Percentiles rank a stretch among this genome's conserved stretches.
Conservation (phyloP, 352 stramenopile genomes). For the Blastocystis sp. region DNA sequence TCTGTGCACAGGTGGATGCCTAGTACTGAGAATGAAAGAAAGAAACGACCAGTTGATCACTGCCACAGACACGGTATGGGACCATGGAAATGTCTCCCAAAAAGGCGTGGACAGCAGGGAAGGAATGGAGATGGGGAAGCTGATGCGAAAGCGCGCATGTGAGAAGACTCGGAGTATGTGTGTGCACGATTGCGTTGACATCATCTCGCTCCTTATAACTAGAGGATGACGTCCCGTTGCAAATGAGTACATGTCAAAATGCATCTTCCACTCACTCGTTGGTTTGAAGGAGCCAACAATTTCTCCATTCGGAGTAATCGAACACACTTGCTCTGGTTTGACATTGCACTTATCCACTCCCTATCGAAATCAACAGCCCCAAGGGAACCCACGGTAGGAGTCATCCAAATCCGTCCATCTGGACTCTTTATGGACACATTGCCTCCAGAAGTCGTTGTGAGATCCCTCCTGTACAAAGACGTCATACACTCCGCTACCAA, state of each 20-base stretch:
- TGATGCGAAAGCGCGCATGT: constrained; percentile 49
- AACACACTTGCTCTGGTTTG: constrained; percentile 21
- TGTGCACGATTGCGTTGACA: constrained; percentile 53
- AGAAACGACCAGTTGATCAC: not conserved
- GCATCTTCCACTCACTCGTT: constrained; percentile 65
- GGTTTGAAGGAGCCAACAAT: constrained; percentile 46
- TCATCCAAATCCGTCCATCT: constrained; percentile 32
- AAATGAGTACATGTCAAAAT: constrained; percentile 45
- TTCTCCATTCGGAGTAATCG: constrained; percentile 23
- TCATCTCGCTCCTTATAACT: constrained; percentile 27
- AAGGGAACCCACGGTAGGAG: not conserved
- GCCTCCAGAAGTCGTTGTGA: constrained; percentile 62
- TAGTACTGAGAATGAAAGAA: not conserved
- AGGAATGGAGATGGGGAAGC: not conserved
- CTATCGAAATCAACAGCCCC: not conserved
- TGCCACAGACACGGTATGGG: constrained; percentile 53
- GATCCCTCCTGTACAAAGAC: constrained; percentile 33
- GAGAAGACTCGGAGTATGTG: constrained; percentile 44
- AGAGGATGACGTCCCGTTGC: not conserved
- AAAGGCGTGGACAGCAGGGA: not conserved
- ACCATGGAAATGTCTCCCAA: constrained; percentile 36
- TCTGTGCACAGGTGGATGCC: constrained; percentile 3
- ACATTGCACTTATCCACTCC: constrained; percentile 57
- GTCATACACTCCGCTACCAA: constrained; percentile 24
- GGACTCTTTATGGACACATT: constrained; percentile 47